Evolutionary conservation across 257 asterid species (phyloP), one percentile per base, ranked within the genome.

Genomic region (Forsythia viridissima): DNA sequence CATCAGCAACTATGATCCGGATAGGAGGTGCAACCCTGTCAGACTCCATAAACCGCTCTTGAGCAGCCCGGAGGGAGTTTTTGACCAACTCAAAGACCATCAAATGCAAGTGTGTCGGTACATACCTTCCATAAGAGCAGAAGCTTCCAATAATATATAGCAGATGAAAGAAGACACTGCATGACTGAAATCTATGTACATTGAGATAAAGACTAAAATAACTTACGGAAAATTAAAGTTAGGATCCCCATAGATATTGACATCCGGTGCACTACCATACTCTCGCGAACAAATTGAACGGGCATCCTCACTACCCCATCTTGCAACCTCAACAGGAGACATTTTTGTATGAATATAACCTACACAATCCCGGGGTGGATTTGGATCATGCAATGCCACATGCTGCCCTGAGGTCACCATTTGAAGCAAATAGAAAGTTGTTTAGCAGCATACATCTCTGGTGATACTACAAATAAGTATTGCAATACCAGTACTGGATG

Each of bases 71-170:
- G 44, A 93, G 82, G 44, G 99, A 94, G 87, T 94, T 94, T 90
- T 94, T 93, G 30, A 94, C 98, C 90, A 94, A 80, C 80, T 94
- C 98, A 79, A 93, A 94, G 55, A 94, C 98, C 98, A 93, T 94
- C 88, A 94, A 80, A 79, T 94, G 98, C 87, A 93, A 90, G 87
- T 94, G 99, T 10, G 97, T 80, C 21, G 97, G 97, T 46, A 94
- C 99, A 66, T 94, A 94, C 65, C 98, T 93, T 92, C 73, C 61
- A 71, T 24, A 69, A 74, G 44, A 79, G 37, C 65, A 51, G 12
- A 51, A 51, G 44, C 44, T 41, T 41, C 9, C 5, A 41, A 6
- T 41, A 6, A 41, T 41, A 41, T 41, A 5, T 41, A 41, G 44
- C 44, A 6, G 44, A 8, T 41, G 44, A 41, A 41, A 41, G 10